These are phyloP conservation scores for Odontarrhena argentea DNA, from an alignment of 345 rosid genomes.

Conservation along the genomic window DNA sequence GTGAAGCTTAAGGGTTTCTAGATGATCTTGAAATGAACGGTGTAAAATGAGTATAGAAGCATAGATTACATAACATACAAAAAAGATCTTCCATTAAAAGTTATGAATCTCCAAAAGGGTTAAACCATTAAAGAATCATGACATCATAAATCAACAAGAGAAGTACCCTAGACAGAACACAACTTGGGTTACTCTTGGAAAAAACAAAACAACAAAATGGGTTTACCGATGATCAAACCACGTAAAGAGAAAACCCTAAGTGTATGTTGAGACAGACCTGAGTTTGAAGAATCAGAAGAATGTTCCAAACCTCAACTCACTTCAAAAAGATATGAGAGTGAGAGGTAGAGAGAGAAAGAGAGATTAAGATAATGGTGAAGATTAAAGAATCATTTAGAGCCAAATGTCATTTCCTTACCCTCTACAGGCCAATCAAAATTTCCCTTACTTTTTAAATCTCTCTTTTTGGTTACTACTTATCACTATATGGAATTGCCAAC, in stretches of 20 bases:
- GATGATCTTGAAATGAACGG: neutral
- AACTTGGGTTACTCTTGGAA: slow-evolving; percentile 16
- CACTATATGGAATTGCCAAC: no score
- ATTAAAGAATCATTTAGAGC: slow-evolving; percentile 10
- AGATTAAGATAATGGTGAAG: slow-evolving; percentile 19
- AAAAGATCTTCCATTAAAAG: no score
- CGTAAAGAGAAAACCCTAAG: slow-evolving; percentile 21
- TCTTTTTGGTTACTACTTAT: no score
- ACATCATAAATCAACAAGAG: slow-evolving; percentile 7
- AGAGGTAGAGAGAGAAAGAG: neutral
- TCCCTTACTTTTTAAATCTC: neutral
- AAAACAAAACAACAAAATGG: slow-evolving; percentile 34
- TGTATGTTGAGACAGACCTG: slow-evolving; percentile 34
- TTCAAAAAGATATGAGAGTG: neutral
- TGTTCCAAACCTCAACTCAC: slow-evolving; percentile 8
- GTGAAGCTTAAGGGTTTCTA: neutral
- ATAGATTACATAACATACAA: no score
- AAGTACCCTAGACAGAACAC: neutral
- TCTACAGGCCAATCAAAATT: slow-evolving; percentile 30
- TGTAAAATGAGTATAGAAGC: no score
- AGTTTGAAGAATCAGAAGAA: slow-evolving; percentile 36
- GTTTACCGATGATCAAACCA: slow-evolving; percentile 20
- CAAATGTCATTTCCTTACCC: slow-evolving; percentile 32
- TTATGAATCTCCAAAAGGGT: neutral
- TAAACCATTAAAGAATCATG: neutral